Evolutionary conservation across 2,329 filamentous ascomycete species (phyloP).

Genomic region (Xylariaceae sp.): DNA sequence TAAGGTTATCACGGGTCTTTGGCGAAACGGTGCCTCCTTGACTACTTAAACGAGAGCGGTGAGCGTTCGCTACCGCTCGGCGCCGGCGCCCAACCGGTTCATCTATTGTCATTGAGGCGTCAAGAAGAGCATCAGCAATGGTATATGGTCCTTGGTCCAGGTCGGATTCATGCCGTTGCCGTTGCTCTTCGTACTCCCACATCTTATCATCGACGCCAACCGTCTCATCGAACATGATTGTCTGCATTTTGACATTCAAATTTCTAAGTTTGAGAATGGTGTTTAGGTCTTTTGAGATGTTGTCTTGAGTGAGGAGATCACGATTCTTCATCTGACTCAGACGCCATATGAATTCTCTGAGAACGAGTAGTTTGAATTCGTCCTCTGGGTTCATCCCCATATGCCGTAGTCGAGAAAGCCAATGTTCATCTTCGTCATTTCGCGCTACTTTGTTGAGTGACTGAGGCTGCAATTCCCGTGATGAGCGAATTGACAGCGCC

Average conservation of each 20-base stretch:
- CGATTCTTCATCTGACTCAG: constrained; percentile 68
- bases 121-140: constrained; percentile 84
- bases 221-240: constrained; percentile 85
- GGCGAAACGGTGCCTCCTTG: constrained; percentile 34
- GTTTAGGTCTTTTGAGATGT: constrained; percentile 50
- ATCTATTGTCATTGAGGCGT: constrained; percentile 86
- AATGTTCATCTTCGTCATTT: constrained; percentile 91
- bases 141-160: constrained; percentile 57
- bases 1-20: constrained; percentile 32
- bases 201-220: constrained; percentile 46
- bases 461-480: constrained; percentile 53
- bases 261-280: constrained; percentile 71
- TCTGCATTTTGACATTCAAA: constrained; percentile 76
- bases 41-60: constrained; percentile 42
- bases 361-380: constrained; percentile 79
- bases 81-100: constrained; percentile 55
- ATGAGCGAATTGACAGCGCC: constrained; percentile 50
- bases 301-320: constrained; percentile 40
- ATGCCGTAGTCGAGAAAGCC: constrained; percentile 80
- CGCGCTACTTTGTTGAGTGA: constrained; percentile 62
- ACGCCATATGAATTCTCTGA: constrained; percentile 89
- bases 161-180: constrained; percentile 31
- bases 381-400: constrained; percentile 80
- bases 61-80: constrained; percentile 48
- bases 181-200: constrained; percentile 19